These are phyloP conservation scores for Samsoniella hepiali DNA, from an alignment of 2,329 filamentous ascomycete species.

Conservation along the genomic window DNA sequence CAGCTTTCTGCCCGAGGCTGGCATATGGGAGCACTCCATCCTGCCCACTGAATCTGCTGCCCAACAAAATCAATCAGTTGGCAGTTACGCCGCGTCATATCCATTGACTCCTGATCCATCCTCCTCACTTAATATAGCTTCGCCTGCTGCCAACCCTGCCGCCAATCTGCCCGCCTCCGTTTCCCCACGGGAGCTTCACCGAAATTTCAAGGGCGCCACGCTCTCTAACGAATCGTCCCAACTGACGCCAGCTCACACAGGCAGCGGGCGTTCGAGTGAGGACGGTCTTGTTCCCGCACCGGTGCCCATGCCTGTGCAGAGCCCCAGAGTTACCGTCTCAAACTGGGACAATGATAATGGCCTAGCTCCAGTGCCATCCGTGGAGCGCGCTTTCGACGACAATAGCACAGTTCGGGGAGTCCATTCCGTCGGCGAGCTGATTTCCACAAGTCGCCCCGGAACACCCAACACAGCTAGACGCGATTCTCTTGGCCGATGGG, in stretches of 20 bases:
- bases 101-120: conserved; percentile 53
- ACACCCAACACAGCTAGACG: conserved; percentile 29
- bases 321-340: conserved; percentile 55
- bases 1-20: conserved; percentile 40
- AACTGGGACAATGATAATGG: conserved; percentile 48
- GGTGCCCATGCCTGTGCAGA: conserved; percentile 44
- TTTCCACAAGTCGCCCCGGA: conserved; percentile 27
- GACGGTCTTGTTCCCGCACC: conserved; percentile 41
- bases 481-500: conserved; percentile 42
- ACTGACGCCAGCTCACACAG: conserved; percentile 49
- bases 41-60: conserved; percentile 18
- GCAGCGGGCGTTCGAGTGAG: conserved; percentile 49
- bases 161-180: conserved; percentile 34
- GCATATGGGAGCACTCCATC: conserved; percentile 24
- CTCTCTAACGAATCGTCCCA: conserved; percentile 33
- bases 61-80: conserved; percentile 24
- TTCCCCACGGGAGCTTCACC: conserved; percentile 42
- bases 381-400: conserved; percentile 41
- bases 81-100: conserved; percentile 29
- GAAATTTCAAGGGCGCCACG: conserved; percentile 35
- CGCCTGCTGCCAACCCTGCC: conserved; percentile 33
- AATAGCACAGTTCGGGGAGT: conserved; percentile 35
- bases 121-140: conserved; percentile 45
- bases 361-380: conserved; percentile 33
- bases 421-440: conserved; percentile 41